phyloP scores from a whole-genome alignment of 1,284 basidiomycete genomes.

The Sphaerobolus stellatus region DNA sequence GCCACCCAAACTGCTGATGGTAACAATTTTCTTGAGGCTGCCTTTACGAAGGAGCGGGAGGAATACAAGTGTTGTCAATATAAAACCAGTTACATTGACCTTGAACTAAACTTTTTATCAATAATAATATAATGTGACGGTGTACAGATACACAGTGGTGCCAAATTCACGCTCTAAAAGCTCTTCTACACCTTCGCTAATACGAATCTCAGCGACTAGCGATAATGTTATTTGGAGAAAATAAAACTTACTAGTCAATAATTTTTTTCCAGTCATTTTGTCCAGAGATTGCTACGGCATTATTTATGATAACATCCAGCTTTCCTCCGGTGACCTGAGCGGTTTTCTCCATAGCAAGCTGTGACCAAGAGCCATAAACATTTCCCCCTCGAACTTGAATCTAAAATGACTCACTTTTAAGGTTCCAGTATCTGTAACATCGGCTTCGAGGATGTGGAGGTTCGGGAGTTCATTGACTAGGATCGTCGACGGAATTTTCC shows the following conservation, averaged over 20 bases:
- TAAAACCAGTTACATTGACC: slow-evolving; percentile 38
- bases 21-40: slow-evolving; percentile 37
- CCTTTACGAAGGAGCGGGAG: slow-evolving; percentile 40
- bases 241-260: background rate
- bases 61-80: slow-evolving; percentile 38
- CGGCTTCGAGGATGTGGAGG: too few relatives aligned
- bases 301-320: slow-evolving; percentile 38
- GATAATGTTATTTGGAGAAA: too few relatives aligned
- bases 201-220: background rate
- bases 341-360: slow-evolving; percentile 14
- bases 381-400: too few relatives aligned
- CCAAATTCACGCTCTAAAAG: slow-evolving; percentile 2
- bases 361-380: too few relatives aligned
- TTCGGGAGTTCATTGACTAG: too few relatives aligned
- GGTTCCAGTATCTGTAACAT: too few relatives aligned
- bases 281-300: slow-evolving; percentile 25
- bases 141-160: background rate
- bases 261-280: slow-evolving; percentile 5
- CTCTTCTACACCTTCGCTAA: slow-evolving; percentile 7
- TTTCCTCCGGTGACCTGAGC: slow-evolving; percentile 30
- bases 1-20: slow-evolving; percentile 31
- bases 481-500: too few relatives aligned
- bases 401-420: too few relatives aligned
- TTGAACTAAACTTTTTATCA: slow-evolving; percentile 19
- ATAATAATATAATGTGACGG: background rate